phyloP scores from a whole-genome alignment of 257 asterid species.

The Parsonsia alboflavescens region DNA sequence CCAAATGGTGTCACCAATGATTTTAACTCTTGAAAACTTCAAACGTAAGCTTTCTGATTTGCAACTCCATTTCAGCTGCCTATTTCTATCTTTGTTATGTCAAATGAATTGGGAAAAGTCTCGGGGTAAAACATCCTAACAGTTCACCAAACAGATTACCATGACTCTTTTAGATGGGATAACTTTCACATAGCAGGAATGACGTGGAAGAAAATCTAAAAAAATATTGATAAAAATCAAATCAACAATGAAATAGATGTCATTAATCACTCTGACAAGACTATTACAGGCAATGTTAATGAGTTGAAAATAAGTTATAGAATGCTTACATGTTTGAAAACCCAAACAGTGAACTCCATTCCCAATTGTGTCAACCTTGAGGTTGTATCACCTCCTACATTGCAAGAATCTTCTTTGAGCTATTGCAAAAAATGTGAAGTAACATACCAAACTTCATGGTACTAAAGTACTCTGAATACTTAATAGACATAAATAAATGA shows the following conservation, averaged over 20 bases:
- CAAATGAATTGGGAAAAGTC: not conserved
- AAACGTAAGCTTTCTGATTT: too few relatives aligned
- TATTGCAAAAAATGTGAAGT: not conserved
- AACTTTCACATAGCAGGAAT: not conserved
- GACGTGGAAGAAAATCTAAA: not conserved
- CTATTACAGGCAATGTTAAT: not conserved
- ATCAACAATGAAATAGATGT: not conserved
- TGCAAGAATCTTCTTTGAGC: conserved; percentile 19
- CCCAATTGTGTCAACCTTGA: conserved; percentile 96
- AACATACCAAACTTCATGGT: not conserved
- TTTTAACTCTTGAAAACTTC: not conserved
- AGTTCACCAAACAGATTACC: not conserved
- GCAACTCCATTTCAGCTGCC: too few relatives aligned
- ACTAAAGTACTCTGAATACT: not conserved
- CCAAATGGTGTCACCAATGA: not conserved
- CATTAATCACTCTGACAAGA: too few relatives aligned
- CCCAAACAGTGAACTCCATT: conserved; percentile 99
- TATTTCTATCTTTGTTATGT: not conserved
- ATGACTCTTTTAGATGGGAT: not conserved
- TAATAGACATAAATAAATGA: not conserved
- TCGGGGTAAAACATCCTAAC: not conserved
- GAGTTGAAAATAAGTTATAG: conserved; percentile 6
- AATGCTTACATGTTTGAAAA: conserved; percentile 88
- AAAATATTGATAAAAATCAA: not conserved
- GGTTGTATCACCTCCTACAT: conserved; percentile 71